Evolutionary conservation across 495 filamentous ascomycete species (phyloP), one percentile per base, ranked within the genome.

Genomic region (Xylaria flabelliformis): DNA sequence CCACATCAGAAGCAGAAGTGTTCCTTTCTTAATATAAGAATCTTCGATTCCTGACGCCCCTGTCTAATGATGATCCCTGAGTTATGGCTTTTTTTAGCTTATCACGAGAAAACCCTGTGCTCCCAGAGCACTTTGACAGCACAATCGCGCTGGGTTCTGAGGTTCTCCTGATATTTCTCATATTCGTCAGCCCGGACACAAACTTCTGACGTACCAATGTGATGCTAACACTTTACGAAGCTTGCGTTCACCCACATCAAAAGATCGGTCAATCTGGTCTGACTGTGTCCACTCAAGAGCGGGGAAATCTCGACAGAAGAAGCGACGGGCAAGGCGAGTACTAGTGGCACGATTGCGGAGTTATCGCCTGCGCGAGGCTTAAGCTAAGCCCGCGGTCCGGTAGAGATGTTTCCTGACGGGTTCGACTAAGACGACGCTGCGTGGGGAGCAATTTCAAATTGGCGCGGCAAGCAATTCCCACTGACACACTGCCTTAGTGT

Each of bases 401-500:
- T 8, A 44, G 61, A 64, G 61, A 21, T 39, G 58, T 41, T 7
- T 41, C n/a, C 34, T 61, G 39, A 64, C 61, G 21, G 58, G 19
- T 61, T 34, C 58, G 19, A 61, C 34, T 61, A 61, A 61, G 32
- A 13, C 29, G 58, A 61, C 34, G 58, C 58, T 61, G 34, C 34
- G 58, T 61, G 58, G 58, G 56, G 58, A 61, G 34, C 34, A 61
- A 61, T 36, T 36, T n/a, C 32, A 61, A 61, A 36, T 61, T n/a
- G 34, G 32, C 55, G 12, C 50, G 50, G 50, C n/a, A 51, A 51
- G 50, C 10, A 53, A 53, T 12, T 53, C 21, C 50, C 24, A 53
- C 50, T 53, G 50, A 26, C 26, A 19, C 9, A 39, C 64, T 66
- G 64, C 36, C 34, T 67, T 67, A 67, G 65, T 67, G 65, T 56